Base-by-base conservation (phyloP, 108 stramenopile genomes). In the Discostella stelligeroides region DNA sequence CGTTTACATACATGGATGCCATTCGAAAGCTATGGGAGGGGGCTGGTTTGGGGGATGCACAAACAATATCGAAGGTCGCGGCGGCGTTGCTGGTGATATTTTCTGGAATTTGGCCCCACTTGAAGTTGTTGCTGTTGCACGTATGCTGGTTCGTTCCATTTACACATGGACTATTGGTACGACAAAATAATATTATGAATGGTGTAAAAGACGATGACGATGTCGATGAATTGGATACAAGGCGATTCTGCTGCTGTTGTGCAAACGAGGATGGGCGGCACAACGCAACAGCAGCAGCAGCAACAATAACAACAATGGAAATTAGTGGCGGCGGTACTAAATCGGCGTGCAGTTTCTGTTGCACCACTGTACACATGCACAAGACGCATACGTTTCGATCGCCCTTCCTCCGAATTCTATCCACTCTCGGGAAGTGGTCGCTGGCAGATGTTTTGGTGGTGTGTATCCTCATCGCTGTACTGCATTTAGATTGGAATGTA, bases 401-500 rank as follows among this genome's bases (percentile, higher is more conserved):
- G 3, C 72, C 80, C 2, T 81, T 85, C 40, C 60, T 94, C 21
- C 74, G 76, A 6, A 84, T 75, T 55, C 70, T 94, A 11, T 80
- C 83, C 34, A 84, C 80, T 15, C 75, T 94, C 46, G 92, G 92
- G 6, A 94, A 94, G 67, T 91, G 88, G 88, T 84, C 85, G 20
- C 63, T 91, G 66, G 92, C 90, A 10, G 92, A 94, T 70, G 89
- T 91, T 4, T 63, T 91, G 53, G 87, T 88, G 12, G 89, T 94
- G 3, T 94, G 92, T 74, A 90, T 91, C 69, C 86, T 94, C 79
- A 91, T 94, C 21, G 90, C 88, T 25, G 89, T 94, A 0, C 49
- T 94, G 18, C 76, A 91, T 61, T 68, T 94, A 39, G 89, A 94
- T 73, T 89, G 90, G 88, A 58, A 77, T 1, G 83, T 94, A 7